Evolutionary conservation across 345 rosid genomes (phyloP).

Genomic region (Brassica incana): DNA sequence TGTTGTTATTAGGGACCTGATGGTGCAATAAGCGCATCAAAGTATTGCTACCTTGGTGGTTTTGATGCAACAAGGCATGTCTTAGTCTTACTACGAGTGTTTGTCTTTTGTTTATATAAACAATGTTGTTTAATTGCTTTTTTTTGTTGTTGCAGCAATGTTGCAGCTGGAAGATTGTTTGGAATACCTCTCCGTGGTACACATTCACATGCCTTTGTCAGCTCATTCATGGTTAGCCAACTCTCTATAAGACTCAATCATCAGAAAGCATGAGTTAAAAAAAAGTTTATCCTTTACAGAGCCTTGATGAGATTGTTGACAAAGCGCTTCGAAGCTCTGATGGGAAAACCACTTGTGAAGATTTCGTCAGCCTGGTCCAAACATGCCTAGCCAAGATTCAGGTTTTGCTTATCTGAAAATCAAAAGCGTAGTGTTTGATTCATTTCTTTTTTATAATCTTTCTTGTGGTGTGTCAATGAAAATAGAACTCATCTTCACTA

Average conservation of each 20-base stretch:
- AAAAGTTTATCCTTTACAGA: constrained; percentile 44
- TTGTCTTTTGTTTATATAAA: neutral
- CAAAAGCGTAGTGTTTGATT: constrained; percentile 12
- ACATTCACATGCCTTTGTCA: constrained; percentile 98
- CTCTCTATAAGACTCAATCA: neutral
- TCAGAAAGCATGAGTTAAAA: neutral
- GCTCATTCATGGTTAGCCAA: constrained; percentile 79
- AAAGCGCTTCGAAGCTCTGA: constrained; percentile 60
- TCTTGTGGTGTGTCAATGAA: constrained; percentile 20
- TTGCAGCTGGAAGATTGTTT: constrained; percentile 82
- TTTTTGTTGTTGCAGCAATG: neutral
- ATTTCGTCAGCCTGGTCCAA: constrained; percentile 78
- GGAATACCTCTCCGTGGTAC: constrained; percentile 98
- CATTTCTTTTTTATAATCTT: neutral
- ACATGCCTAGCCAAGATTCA: constrained; percentile 74
- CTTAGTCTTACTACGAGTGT: neutral
- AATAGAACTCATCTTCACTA: constrained; percentile 61
- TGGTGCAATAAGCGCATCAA: constrained; percentile 90
- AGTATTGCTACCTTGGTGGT: constrained; percentile 92
- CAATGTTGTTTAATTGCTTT: neutral
- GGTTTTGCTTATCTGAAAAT: constrained; percentile 43
- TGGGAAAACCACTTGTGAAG: constrained; percentile 74
- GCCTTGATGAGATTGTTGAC: constrained; percentile 79
- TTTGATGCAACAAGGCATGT: constrained; percentile 71
- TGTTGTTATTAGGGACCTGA: constrained; percentile 70